Conservation (phyloP, 1,284 basidiomycete genomes). For the Microbotryum lychnidis-dioicae region DNA sequence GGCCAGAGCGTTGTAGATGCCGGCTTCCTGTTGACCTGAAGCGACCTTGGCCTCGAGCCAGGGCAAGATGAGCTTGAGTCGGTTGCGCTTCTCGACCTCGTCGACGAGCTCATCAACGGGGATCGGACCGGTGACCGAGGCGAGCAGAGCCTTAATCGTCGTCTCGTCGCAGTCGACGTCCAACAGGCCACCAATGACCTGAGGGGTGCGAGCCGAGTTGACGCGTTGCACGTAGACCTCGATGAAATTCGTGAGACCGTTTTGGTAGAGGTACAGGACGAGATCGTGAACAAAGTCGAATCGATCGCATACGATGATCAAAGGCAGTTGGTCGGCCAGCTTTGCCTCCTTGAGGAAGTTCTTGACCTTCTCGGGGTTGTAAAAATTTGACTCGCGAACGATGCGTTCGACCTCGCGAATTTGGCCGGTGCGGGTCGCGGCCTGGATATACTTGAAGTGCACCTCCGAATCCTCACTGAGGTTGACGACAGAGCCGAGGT, state of each 20-base stretch:
- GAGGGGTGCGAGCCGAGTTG: conserved; percentile 95
- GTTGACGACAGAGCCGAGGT: conserved; percentile 94
- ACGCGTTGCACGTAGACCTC: conserved; percentile 99
- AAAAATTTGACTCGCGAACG: conserved; percentile 92
- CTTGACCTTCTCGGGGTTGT: conserved; percentile 99
- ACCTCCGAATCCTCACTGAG: conserved; percentile 93
- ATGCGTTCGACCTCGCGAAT: conserved; percentile 99
- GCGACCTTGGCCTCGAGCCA: conserved; percentile 93
- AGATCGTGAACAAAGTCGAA: conserved; percentile 99
- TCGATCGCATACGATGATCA: conserved; percentile 99
- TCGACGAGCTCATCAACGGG: conserved; percentile 95
- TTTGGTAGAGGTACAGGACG: conserved; percentile 97
- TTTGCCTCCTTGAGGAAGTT: conserved; percentile 98
- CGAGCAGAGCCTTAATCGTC: conserved; percentile 87
- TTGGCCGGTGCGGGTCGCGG: conserved; percentile 94
- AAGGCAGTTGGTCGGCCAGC: conserved; percentile 88
- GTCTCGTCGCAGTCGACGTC: conserved; percentile 98
- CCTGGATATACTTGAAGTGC: conserved; percentile 99
- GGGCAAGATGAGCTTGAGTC: conserved; percentile 91
- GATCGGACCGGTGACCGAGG: conserved; percentile 93
- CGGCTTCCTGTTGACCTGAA: conserved; percentile 81
- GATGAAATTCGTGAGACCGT: conserved; percentile 92
- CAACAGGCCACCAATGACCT: conserved; percentile 91
- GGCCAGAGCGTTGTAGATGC: conserved; percentile 92
- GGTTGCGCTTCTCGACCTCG: conserved; percentile 92